Evolutionary conservation across 257 asterid genomes (phyloP).

Genomic region (Linaria vulgaris): DNA sequence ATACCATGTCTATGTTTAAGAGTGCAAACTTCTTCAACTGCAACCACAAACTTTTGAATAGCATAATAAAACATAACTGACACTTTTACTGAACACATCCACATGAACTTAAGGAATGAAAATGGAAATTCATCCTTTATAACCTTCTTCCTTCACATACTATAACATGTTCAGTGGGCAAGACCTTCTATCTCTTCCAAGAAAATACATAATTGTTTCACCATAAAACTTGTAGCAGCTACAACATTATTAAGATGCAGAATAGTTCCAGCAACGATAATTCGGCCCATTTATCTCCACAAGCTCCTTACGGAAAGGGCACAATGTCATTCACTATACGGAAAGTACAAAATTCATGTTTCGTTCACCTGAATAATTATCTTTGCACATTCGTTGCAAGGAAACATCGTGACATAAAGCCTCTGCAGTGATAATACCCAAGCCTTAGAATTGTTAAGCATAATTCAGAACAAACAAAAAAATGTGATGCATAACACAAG

Average conservation of each 20-base stretch:
- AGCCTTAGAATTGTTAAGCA: conserved; percentile 18
- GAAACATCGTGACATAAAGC: conserved; percentile 93
- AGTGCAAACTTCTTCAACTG: too few species aligned
- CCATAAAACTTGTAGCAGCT: not conserved
- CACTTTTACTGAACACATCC: not conserved
- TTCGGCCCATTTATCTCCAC: too few species aligned
- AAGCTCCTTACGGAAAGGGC: not conserved
- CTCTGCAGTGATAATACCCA: conserved; percentile 52
- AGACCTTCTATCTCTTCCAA: too few species aligned
- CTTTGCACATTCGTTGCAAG: conserved; percentile 96
- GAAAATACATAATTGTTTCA: too few species aligned
- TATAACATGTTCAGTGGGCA: not conserved
- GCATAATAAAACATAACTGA: too few species aligned
- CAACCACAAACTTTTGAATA: too few species aligned
- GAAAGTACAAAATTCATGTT: not conserved
- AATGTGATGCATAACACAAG: not conserved
- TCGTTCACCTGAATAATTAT: conserved; percentile 75
- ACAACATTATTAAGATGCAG: not conserved
- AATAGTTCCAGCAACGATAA: too few species aligned
- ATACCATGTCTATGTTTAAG: too few species aligned
- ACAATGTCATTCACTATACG: not conserved
- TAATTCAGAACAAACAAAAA: conserved; percentile 8
- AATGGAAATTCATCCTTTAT: not conserved
- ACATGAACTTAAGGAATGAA: too few species aligned
- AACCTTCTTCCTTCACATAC: not conserved